Conservation (phyloP, 1,139 yeast genomes). For the Lodderomyces margitis region DNA sequence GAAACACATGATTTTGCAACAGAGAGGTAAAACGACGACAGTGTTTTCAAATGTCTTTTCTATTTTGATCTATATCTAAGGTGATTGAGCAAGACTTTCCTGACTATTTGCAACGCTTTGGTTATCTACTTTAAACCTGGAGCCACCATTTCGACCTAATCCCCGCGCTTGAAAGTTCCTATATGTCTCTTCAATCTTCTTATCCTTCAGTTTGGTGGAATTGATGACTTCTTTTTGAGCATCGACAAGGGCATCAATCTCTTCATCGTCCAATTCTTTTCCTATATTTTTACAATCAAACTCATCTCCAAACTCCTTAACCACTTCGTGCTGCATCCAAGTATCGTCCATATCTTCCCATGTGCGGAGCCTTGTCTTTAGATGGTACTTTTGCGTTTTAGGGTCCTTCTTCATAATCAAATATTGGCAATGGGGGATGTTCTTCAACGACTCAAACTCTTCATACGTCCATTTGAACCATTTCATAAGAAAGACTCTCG, state of each 20-base stretch:
- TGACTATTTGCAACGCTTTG: slow-evolving; percentile 30
- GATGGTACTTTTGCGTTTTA: slow-evolving; percentile 42
- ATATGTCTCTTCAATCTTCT: slow-evolving; percentile 34
- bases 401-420: slow-evolving; percentile 66
- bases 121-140: slow-evolving; percentile 26
- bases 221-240: slow-evolving; percentile 48
- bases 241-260: slow-evolving; percentile 40
- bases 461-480: slow-evolving; percentile 94
- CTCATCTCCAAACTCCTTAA: slow-evolving; percentile 3
- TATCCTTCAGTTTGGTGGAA: slow-evolving; percentile 37
- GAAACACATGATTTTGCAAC: not conserved
- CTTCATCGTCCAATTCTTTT: slow-evolving; percentile 23
- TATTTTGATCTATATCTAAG: no score
- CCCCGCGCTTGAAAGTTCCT: slow-evolving; percentile 7
- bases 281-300: slow-evolving; percentile 26
- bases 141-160: not conserved
- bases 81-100: slow-evolving; percentile 14
- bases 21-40: slow-evolving; percentile 19
- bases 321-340: slow-evolving; percentile 16
- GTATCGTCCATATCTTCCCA: slow-evolving; percentile 55
- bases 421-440: slow-evolving; percentile 82
- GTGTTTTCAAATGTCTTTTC: no score
- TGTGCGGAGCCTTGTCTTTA: slow-evolving; percentile 54
- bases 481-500: slow-evolving; percentile 85
- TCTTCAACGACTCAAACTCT: slow-evolving; percentile 76